Conservation (phyloP, 2,329 filamentous ascomycete genomes). For the Talaromyces amestolkiae region DNA sequence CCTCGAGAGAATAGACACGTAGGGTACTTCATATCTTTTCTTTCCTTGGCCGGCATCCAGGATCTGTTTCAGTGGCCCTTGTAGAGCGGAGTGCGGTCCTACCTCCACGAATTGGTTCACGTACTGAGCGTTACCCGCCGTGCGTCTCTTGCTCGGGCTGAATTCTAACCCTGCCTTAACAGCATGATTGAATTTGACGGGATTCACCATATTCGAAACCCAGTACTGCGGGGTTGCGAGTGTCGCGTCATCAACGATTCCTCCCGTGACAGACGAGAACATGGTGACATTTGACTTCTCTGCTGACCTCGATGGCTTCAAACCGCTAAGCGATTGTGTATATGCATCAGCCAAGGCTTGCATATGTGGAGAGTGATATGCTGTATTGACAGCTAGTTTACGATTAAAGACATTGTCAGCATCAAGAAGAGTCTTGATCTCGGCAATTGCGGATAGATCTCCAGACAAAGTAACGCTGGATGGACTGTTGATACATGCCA, state of each 20-base stretch:
- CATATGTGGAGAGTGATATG: background rate
- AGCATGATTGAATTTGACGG: background rate
- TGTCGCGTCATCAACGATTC: background rate
- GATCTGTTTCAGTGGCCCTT: background rate
- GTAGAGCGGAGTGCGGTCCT: background rate
- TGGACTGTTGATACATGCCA: slow-evolving; percentile 22
- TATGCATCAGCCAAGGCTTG: background rate
- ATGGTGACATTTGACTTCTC: background rate
- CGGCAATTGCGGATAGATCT: background rate
- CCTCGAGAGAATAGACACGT: background rate
- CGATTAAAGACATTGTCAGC: background rate
- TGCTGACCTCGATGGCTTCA: background rate
- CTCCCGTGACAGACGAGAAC: background rate
- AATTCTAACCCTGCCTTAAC: background rate
- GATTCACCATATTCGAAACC: background rate
- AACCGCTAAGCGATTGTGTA: background rate
- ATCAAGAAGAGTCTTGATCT: background rate
- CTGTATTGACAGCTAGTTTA: background rate
- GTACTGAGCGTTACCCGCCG: background rate
- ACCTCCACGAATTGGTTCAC: background rate
- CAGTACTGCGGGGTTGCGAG: background rate
- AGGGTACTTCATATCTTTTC: background rate
- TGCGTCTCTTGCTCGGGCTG: background rate
- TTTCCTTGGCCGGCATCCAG: background rate
- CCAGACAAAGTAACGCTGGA: background rate